phyloP scores from a whole-genome alignment of 208 protist species.

The Wallacemonas collosoma region DNA sequence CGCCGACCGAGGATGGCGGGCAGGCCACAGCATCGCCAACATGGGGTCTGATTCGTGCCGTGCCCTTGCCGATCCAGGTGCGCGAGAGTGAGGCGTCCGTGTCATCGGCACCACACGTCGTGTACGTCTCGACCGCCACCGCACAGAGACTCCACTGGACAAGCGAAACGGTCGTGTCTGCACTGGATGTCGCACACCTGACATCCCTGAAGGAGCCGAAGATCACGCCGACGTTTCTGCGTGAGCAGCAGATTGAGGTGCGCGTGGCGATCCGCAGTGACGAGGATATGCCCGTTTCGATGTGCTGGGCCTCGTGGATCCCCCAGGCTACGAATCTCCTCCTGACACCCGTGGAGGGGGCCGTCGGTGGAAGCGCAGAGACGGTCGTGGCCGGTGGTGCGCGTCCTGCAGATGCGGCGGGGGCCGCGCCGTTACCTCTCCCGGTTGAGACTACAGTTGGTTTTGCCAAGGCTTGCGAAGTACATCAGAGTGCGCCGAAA shows the following conservation, averaged over 20 bases:
- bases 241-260: constrained; percentile 39
- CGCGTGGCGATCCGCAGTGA: constrained; percentile 35
- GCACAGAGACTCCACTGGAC: constrained; percentile 27
- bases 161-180: constrained; percentile 27
- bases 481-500: neutral
- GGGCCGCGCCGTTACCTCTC: too few species aligned
- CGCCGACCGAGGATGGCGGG: neutral
- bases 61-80: constrained; percentile 14
- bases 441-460: neutral
- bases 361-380: neutral
- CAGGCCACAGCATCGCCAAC: constrained; percentile 18
- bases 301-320: constrained; percentile 22
- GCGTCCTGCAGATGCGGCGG: too few species aligned
- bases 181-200: constrained; percentile 60
- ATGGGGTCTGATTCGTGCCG: constrained; percentile 63
- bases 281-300: constrained; percentile 6
- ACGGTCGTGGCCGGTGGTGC: neutral
- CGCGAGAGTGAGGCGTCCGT: neutral
- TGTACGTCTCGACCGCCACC: constrained; percentile 19
- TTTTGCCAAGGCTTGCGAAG: constrained; percentile 8
- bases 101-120: neutral
- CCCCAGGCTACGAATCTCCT: constrained; percentile 67
- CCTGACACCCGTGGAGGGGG: constrained; percentile 37
- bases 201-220: constrained; percentile 49
- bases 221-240: constrained; percentile 72